Base-by-base conservation (phyloP, 352 stramenopile genomes). In the Globisporangium polare region DNA sequence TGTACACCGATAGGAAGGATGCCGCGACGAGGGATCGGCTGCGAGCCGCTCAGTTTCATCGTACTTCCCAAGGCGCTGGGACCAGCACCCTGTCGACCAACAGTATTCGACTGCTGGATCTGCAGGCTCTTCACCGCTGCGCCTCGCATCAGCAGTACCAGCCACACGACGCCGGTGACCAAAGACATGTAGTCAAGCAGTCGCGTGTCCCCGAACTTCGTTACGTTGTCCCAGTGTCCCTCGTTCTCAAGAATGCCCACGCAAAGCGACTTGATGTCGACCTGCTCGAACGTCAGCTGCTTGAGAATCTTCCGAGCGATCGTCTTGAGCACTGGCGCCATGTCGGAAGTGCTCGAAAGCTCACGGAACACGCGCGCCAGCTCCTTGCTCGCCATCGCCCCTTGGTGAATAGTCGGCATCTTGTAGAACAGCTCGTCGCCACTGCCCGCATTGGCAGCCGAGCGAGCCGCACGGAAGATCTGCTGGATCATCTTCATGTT, bases 401-500 rank as follows among this genome's bases (percentile, higher is more conserved):
- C 84, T 45, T 75, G 75, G 17, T 95, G 86, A 8, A 78, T 47
- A 2, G 72, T 62, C 2, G 79, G 78, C 7, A 58, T 66, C 42
- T 73, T 77, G 56, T 88, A 89, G 61, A 93, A 90, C 17, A 69
- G 39, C 39, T 93, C 81, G 47, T 93, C 78, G 10, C 62, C 67
- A n/a, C 60, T 46, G 33, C 64, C 71, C 33, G 58, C 49, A 12
- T 42, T 67, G 35, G 51, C 41, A 46, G 55, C 22, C n/a, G 51
- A 71, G 17, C 83, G 77, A 0, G 78, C 83, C 3, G 86, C 82
- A 18, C 83, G 77, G 49, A 95, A 93, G 27, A 95, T 92, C 46
- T 94, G 86, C 66, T 93, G 86, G 10, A 95, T 75, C 73, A 95
- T 92, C 63, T 95, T 95, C 60, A 95, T 90, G 63, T 95, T 95